phyloP scores from a whole-genome alignment of 2,329 filamentous ascomycete genomes.

The Dendryphion nanum region DNA sequence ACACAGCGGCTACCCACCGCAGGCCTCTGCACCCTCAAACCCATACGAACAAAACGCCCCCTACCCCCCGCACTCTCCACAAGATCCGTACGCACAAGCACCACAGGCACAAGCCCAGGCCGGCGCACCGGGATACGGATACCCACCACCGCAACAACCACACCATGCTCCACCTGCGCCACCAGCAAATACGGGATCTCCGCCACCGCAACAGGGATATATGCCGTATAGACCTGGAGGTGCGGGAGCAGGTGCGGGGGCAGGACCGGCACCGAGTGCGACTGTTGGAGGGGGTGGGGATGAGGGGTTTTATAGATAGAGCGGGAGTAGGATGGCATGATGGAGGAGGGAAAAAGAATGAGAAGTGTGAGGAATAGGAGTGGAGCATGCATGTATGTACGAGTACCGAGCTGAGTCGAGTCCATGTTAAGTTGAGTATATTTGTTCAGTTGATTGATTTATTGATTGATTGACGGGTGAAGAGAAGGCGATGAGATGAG shows the following conservation, averaged over 20 bases:
- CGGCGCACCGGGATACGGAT: conserved; percentile 18
- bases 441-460: too few relatives aligned
- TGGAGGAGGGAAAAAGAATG: too few relatives aligned
- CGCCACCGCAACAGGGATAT: conserved; percentile 23
- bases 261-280: conserved; percentile 23
- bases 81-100: conserved; percentile 29
- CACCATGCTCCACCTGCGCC: conserved; percentile 31
- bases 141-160: conserved; percentile 31
- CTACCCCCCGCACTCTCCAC: conserved; percentile 13
- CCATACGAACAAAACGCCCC: conserved; percentile 27
- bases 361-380: too few relatives aligned
- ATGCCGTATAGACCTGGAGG: conserved; percentile 35
- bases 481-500: background rate
- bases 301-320: conserved; percentile 28
- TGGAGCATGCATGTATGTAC: too few relatives aligned
- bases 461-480: conserved; percentile 1
- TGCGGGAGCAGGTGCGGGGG: conserved; percentile 7
- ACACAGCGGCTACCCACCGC: conserved; percentile 25
- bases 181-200: conserved; percentile 20
- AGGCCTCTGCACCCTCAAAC: conserved; percentile 13
- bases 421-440: too few relatives aligned
- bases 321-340: too few relatives aligned
- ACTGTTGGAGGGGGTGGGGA: conserved; percentile 26
- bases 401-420: too few relatives aligned
- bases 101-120: conserved; percentile 15